Evolutionary conservation across 108 stramenopile genomes (phyloP).

Genomic region (Cyclotella sp.): DNA sequence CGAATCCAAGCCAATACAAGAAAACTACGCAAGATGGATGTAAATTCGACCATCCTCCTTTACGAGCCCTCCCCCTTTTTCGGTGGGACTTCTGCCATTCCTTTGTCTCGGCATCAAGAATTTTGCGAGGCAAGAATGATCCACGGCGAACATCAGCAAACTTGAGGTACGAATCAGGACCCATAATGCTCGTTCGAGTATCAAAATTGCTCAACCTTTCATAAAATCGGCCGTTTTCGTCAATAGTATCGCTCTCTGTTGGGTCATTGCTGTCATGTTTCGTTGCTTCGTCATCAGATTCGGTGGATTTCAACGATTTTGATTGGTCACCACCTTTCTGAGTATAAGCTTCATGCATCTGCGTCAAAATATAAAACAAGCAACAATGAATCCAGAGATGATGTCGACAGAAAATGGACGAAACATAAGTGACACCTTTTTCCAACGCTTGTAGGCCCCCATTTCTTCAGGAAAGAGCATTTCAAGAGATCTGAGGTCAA

Average conservation of each 20-base stretch:
- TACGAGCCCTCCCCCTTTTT: slow-evolving; percentile 43
- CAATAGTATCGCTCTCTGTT: slow-evolving; percentile 10
- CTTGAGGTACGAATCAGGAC: slow-evolving; percentile 65
- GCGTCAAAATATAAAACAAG: neutral
- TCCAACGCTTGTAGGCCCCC: slow-evolving; percentile 79
- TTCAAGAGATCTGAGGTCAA: slow-evolving; percentile 65
- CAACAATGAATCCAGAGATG: neutral
- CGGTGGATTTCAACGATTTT: slow-evolving; percentile 2
- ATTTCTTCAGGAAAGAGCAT: slow-evolving; percentile 84
- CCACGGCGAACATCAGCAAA: slow-evolving; percentile 76
- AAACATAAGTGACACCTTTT: slow-evolving; percentile 31
- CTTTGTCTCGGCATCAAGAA: slow-evolving; percentile 25
- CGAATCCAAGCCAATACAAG: slow-evolving; percentile 86
- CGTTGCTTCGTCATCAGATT: slow-evolving; percentile 16
- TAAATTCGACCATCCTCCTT: slow-evolving; percentile 57
- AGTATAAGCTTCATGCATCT: slow-evolving; percentile 70
- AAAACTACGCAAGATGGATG: slow-evolving; percentile 62
- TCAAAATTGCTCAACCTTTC: slow-evolving; percentile 79
- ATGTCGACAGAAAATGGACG: neutral
- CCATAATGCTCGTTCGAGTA: slow-evolving; percentile 75
- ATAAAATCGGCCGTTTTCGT: slow-evolving; percentile 36
- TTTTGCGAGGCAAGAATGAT: slow-evolving; percentile 63
- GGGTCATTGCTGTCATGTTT: neutral
- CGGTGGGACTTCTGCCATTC: slow-evolving; percentile 53
- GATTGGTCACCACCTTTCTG: slow-evolving; percentile 31